Percentiles rank a stretch among this genome's conserved stretches.
These are phyloP conservation scores for Oryza australiensis DNA, from an alignment of 176 grass and related monocot genomes.

Conservation along the genomic window DNA sequence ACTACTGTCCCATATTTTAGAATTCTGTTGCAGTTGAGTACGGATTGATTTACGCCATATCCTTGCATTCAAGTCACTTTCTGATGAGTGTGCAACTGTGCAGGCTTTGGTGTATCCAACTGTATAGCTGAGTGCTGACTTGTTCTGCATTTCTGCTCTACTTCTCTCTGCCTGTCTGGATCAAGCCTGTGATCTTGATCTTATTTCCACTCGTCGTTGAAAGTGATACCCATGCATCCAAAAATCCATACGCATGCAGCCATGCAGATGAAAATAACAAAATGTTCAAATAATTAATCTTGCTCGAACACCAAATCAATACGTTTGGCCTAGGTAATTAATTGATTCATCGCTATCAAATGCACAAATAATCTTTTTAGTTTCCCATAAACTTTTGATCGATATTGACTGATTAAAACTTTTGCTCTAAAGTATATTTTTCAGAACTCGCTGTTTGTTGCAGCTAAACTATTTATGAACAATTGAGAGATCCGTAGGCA, in stretches of 20 bases:
- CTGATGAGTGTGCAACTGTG: neutral
- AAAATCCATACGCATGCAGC: neutral
- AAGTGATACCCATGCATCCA: neutral
- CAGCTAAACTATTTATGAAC: conserved; percentile 6
- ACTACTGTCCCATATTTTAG: neutral
- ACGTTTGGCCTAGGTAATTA: conserved; percentile 4
- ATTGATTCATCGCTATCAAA: neutral
- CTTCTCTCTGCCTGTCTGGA: neutral
- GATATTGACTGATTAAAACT: conserved; percentile 7
- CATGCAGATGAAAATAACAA: neutral
- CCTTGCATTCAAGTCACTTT: neutral
- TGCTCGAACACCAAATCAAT: conserved; percentile 1
- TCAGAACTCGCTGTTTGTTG: neutral
- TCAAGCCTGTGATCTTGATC: neutral
- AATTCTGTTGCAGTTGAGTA: neutral
- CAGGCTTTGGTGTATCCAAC: neutral
- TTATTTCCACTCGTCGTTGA: neutral
- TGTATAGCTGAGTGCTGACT: too few species aligned
- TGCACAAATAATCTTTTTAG: neutral
- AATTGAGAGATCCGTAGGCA: neutral
- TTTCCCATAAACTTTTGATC: neutral
- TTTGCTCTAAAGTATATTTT: conserved; percentile 25
- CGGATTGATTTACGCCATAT: neutral
- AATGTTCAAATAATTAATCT: neutral
- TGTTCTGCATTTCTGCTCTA: neutral